Evolutionary conservation across 2,329 filamentous ascomycete genomes (phyloP), one percentile per base, ranked within the genome.

Genomic region (Bipolaris sorokiniana): DNA sequence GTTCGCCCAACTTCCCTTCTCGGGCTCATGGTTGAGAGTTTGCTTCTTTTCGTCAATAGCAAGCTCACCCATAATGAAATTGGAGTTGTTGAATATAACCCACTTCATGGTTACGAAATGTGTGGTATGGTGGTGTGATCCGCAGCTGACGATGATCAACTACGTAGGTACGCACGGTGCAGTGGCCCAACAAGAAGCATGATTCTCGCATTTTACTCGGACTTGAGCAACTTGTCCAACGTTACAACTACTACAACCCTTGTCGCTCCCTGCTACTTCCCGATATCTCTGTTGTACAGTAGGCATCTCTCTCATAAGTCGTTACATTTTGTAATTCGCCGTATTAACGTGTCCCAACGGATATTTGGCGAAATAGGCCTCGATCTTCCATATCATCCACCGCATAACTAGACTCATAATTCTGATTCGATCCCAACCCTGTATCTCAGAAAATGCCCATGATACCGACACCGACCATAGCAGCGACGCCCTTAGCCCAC

Each of bases 381-480:
- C 34, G 22, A 38, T 33, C 54, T 42, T 34, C 22, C 37, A 26
- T 20, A 31, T 22, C 40, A 1, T 20, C 38, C 33, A 18, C 40
- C 13, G 33, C 51, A 36, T 47, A 23, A 47, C n/a, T 22, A 22
- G 5, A 20, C 13, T 6, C 10, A 10, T 20, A 15, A 16, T 44
- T 42, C 3, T 7, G 9, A 13, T 22, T 7, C 18, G 7, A 3
- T 22, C 48, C 7, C n/a, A 15, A 10, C 9, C 7, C 13, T 15
- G 23, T 11, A 15, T 37, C 56, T 65, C 50, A 71, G 13, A 67
- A 45, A 16, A 67, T 22, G 1, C 63, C 66, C 18, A 54, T 66
- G n/a, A 72, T 23, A n/a, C 68, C 69, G 7, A 64, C 54, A 4
- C 65, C 72, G 10, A 71, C 51, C 7, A 58, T 70, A 47, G 61